These are phyloP conservation scores for Dalbergia oliveri DNA, from an alignment of 306 rosid genomes.

Conservation along the genomic window DNA sequence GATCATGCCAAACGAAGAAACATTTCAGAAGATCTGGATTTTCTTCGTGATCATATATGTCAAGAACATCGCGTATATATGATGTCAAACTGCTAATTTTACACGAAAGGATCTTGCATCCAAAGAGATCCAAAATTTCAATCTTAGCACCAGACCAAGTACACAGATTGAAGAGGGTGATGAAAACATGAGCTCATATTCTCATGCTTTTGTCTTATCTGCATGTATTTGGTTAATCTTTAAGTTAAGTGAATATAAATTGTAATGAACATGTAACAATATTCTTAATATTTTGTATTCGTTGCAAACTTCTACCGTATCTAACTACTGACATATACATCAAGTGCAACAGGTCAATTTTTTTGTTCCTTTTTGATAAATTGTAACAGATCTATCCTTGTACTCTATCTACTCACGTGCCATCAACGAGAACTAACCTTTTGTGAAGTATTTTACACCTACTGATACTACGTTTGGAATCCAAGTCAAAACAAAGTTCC, in stretches of 20 bases:
- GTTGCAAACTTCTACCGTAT: too few relatives aligned
- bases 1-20: neutral
- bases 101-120: neutral
- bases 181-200: neutral
- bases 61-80: neutral
- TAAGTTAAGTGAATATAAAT: too few relatives aligned
- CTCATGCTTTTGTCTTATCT: neutral
- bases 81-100: neutral
- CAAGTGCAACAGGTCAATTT: too few relatives aligned
- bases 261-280: too few relatives aligned
- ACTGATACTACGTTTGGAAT: neutral
- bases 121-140: neutral
- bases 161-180: neutral
- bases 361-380: too few relatives aligned
- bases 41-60: neutral
- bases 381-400: neutral
- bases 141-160: neutral
- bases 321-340: too few relatives aligned
- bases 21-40: neutral
- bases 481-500: neutral
- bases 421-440: neutral
- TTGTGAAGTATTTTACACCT: neutral
- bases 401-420: neutral
- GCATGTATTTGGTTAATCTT: neutral
- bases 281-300: neutral